These are phyloP conservation scores for Filobasidium floriforme DNA, from an alignment of 768 basidiomycete species.

Conservation along the genomic window DNA sequence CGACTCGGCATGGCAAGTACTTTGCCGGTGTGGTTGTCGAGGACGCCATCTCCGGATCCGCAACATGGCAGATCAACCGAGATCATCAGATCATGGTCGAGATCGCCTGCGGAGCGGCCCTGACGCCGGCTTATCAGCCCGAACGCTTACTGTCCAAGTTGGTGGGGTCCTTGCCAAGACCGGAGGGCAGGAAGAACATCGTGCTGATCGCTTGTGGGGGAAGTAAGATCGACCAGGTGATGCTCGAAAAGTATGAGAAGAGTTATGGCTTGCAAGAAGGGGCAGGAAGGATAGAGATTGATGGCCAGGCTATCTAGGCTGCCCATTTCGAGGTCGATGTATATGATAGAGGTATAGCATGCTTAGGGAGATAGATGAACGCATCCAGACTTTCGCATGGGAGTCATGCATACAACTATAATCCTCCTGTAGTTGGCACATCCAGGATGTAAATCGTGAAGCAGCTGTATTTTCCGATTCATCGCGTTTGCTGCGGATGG, in stretches of 20 bases:
- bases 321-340: background rate
- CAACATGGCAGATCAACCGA: conserved; percentile 17
- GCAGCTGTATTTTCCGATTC: too few relatives aligned
- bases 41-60: conserved; percentile 19
- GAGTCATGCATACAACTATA: too few relatives aligned
- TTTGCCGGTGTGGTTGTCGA: conserved; percentile 17
- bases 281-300: conserved; percentile 16
- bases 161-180: background rate
- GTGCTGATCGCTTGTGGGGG: conserved; percentile 27
- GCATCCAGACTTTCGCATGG: too few relatives aligned
- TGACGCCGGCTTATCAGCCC: conserved; percentile 12
- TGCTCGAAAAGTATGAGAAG: conserved; percentile 14
- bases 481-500: too few relatives aligned
- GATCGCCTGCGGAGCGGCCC: conserved; percentile 14
- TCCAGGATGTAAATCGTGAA: too few relatives aligned
- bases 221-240: conserved; percentile 14
- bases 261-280: conserved; percentile 12
- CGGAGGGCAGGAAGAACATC: conserved; percentile 18
- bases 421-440: too few relatives aligned
- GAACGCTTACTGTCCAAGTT: conserved; percentile 12
- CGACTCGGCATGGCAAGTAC: conserved; percentile 1
- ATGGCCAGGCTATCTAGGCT: conserved; percentile 9
- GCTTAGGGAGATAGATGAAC: too few relatives aligned
- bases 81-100: conserved; percentile 19
- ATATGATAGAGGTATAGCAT: too few relatives aligned